Evolutionary conservation across 345 rosid genomes (phyloP).

Genomic region (Crucihimalaya himalaica): DNA sequence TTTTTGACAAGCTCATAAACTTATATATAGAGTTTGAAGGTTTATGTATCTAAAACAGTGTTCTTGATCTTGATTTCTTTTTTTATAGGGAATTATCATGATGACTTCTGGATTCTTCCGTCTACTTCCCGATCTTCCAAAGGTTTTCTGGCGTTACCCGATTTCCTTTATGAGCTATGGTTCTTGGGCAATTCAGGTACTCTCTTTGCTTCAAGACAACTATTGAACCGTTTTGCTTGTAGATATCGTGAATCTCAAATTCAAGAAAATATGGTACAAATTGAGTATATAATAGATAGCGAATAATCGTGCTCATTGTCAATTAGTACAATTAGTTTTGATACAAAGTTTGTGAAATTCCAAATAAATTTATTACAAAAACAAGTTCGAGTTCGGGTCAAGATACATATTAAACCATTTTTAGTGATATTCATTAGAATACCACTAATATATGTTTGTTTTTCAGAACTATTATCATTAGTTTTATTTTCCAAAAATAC

Average conservation of each 20-base stretch:
- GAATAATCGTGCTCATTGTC: not conserved
- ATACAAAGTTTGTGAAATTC: not conserved
- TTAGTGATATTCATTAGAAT: no score
- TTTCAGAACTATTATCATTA: no score
- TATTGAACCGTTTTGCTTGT: not conserved
- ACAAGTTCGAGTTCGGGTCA: not conserved
- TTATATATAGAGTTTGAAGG: not conserved
- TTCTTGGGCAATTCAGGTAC: constrained; percentile 85
- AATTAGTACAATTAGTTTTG: constrained; percentile 10
- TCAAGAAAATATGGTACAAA: not conserved
- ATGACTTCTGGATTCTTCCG: constrained; percentile 92
- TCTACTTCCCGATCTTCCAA: constrained; percentile 72
- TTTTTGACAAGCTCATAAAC: not conserved
- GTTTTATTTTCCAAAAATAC: no score
- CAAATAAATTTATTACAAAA: not conserved
- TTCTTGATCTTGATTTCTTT: constrained; percentile 6
- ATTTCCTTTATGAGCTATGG: constrained; percentile 69
- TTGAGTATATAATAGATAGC: not conserved
- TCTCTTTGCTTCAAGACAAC: not conserved
- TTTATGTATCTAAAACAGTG: constrained; percentile 1
- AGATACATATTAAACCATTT: not conserved
- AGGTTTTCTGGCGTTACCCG: constrained; percentile 80
- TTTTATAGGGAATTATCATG: constrained; percentile 70
- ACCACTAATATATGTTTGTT: no score
- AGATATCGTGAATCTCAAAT: not conserved